Evolutionary conservation across 1,284 basidiomycete species (phyloP).

Genomic region (Cryptococcus amylolentus): DNA sequence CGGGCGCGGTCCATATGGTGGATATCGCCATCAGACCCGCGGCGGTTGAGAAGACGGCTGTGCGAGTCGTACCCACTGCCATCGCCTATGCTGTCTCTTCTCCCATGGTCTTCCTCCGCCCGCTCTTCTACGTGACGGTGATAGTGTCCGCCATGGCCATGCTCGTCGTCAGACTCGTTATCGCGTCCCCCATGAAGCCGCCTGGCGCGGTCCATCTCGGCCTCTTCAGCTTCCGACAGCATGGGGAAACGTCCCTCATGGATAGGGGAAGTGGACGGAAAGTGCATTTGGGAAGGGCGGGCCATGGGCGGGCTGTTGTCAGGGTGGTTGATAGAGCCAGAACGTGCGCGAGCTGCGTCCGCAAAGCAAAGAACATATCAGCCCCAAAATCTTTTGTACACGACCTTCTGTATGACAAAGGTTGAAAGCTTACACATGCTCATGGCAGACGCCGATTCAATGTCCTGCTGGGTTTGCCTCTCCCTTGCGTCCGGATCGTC

Average conservation of each 20-base stretch:
- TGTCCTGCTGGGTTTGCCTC: conserved; percentile 24
- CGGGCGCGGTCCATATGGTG: conserved; percentile 5
- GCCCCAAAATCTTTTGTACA: not conserved
- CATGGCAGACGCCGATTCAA: conserved; percentile 23
- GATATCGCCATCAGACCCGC: conserved; percentile 17
- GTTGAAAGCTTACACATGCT: conserved; percentile 18
- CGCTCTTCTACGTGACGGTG: conserved; percentile 14
- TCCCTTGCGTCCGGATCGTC: conserved; percentile 19
- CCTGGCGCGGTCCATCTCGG: conserved; percentile 45
- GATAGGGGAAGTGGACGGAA: conserved; percentile 38
- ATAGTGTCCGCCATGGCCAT: conserved; percentile 13
- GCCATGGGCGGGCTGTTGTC: conserved; percentile 19
- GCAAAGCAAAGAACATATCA: not conserved
- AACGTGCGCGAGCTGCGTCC: conserved; percentile 15
- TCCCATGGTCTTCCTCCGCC: conserved; percentile 13
- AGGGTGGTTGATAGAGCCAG: conserved; percentile 13
- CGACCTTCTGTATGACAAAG: not conserved
- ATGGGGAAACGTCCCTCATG: conserved; percentile 47
- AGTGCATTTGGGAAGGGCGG: conserved; percentile 14
- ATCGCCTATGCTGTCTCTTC: conserved; percentile 12
- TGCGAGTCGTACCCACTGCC: conserved; percentile 28
- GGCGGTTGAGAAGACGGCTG: conserved; percentile 13
- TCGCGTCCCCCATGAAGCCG: conserved; percentile 18
- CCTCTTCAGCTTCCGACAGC: conserved; percentile 49
- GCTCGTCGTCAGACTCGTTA: conserved; percentile 22